Evolutionary conservation across 2,329 filamentous ascomycete genomes (phyloP).

Genomic region (Colletotrichum musicola): DNA sequence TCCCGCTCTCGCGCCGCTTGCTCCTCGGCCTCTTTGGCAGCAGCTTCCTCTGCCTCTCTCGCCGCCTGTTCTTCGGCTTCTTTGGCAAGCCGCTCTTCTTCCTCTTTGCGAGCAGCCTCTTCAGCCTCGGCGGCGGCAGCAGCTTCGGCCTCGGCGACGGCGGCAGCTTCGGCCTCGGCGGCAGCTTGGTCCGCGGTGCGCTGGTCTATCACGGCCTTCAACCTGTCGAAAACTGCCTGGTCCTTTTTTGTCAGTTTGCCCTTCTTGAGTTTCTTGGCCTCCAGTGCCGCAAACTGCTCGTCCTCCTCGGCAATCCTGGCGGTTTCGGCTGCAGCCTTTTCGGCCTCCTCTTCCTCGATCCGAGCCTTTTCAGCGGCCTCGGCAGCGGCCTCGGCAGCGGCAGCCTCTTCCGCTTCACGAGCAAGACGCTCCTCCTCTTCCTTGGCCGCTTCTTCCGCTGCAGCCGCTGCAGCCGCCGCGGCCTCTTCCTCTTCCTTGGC

Average conservation of each 20-base stretch:
- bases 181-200: slow-evolving; percentile 56
- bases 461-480: slow-evolving; percentile 40
- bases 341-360: slow-evolving; percentile 43
- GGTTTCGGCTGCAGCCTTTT: slow-evolving; percentile 48
- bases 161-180: slow-evolving; percentile 51
- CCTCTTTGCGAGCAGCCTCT: slow-evolving; percentile 44
- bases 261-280: slow-evolving; percentile 64
- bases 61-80: slow-evolving; percentile 57
- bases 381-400: slow-evolving; percentile 44
- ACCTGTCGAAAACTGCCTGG: slow-evolving; percentile 56
- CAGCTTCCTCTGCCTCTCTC: slow-evolving; percentile 53
- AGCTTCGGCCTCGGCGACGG: slow-evolving; percentile 49
- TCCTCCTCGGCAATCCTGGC: slow-evolving; percentile 48
- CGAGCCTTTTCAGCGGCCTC: slow-evolving; percentile 47
- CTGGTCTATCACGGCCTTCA: slow-evolving; percentile 51
- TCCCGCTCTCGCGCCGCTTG: slow-evolving; percentile 43
- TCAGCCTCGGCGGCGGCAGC: slow-evolving; percentile 49
- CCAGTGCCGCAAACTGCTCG: slow-evolving; percentile 55
- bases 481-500: slow-evolving; percentile 52
- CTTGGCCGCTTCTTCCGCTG: slow-evolving; percentile 42
- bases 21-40: slow-evolving; percentile 43
- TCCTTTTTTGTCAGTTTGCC: slow-evolving; percentile 59
- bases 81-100: slow-evolving; percentile 48
- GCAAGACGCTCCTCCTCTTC: slow-evolving; percentile 49
- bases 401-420: slow-evolving; percentile 47